Evolutionary conservation across 345 rosid species (phyloP).

Genomic region (Boechera retrofracta): DNA sequence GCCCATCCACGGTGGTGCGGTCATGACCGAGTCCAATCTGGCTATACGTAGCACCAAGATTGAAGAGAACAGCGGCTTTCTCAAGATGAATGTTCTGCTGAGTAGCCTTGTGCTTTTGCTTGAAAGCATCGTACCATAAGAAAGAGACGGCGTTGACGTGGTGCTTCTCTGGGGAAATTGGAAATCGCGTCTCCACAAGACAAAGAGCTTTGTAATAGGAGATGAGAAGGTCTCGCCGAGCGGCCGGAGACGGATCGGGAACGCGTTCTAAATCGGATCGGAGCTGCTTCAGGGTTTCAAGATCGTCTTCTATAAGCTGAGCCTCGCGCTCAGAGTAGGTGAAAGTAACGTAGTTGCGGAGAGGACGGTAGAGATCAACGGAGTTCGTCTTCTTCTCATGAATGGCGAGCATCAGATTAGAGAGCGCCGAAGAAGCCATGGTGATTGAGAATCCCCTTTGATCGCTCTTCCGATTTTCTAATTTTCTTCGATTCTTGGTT

Average conservation of each 20-base stretch:
- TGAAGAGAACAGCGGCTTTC: conserved; percentile 89
- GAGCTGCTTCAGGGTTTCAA: conserved; percentile 66
- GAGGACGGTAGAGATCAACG: conserved; percentile 88
- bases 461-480: conserved; percentile 18
- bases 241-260: conserved; percentile 69
- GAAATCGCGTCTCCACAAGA: conserved; percentile 91
- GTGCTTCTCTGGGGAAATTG: conserved; percentile 83
- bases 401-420: conserved; percentile 92
- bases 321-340: conserved; percentile 97
- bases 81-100: conserved; percentile 95
- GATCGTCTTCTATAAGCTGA: conserved; percentile 91
- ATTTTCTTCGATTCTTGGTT: conserved; percentile 14
- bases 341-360: conserved; percentile 80
- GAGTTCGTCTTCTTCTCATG: conserved; percentile 86
- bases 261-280: conserved; percentile 86
- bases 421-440: conserved; percentile 66
- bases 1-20: conserved; percentile 79
- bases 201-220: conserved; percentile 79
- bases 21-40: conserved; percentile 86
- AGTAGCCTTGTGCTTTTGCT: conserved; percentile 76
- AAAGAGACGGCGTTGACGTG: conserved; percentile 83
- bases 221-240: conserved; percentile 83
- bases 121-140: conserved; percentile 90
- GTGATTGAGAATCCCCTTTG: conserved; percentile 33
- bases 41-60: conserved; percentile 83